Conservation (phyloP, 768 basidiomycete genomes). For the Candolleomyces aberdarensis region DNA sequence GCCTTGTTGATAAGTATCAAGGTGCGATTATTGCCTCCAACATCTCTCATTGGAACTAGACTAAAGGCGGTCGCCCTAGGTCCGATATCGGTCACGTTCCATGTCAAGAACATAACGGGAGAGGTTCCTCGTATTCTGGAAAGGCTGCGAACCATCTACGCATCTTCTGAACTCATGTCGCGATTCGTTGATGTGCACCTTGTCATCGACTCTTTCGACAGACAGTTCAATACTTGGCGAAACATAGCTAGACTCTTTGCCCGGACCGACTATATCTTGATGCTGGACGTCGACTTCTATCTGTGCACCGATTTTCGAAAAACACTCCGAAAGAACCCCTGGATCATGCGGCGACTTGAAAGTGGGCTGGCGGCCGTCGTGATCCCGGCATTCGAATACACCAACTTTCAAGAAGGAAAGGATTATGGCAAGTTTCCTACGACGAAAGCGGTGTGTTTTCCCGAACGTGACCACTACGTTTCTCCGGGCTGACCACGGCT, state of each 20-base stretch:
- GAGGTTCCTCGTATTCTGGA: slow-evolving; percentile 51
- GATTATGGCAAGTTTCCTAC: slow-evolving; percentile 59
- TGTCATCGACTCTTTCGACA: slow-evolving; percentile 74
- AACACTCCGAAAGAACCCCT: slow-evolving; percentile 44
- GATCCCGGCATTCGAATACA: slow-evolving; percentile 82
- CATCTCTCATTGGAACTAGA: not conserved
- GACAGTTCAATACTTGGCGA: slow-evolving; percentile 89
- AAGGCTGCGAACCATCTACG: slow-evolving; percentile 64
- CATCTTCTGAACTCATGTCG: slow-evolving; percentile 61
- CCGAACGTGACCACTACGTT: not conserved
- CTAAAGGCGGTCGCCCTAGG: slow-evolving; percentile 37
- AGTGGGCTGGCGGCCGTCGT: slow-evolving; percentile 71
- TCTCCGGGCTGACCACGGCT: no score
- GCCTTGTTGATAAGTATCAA: slow-evolving; percentile 73
- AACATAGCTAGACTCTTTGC: slow-evolving; percentile 84
- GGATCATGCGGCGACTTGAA: slow-evolving; percentile 44
- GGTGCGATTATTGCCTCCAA: slow-evolving; percentile 38
- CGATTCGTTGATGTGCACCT: slow-evolving; percentile 81
- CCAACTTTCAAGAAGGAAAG: slow-evolving; percentile 59
- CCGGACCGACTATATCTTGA: slow-evolving; percentile 81
- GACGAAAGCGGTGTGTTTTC: slow-evolving; percentile 56
- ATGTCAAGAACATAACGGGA: slow-evolving; percentile 54
- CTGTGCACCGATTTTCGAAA: slow-evolving; percentile 77
- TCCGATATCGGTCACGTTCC: slow-evolving; percentile 82
- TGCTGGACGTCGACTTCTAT: slow-evolving; percentile 89